A percentile compares a stretch with the other conserved stretches of the same genome.
Conservation (phyloP, 306 rosid species). For the Malus domestica region DNA sequence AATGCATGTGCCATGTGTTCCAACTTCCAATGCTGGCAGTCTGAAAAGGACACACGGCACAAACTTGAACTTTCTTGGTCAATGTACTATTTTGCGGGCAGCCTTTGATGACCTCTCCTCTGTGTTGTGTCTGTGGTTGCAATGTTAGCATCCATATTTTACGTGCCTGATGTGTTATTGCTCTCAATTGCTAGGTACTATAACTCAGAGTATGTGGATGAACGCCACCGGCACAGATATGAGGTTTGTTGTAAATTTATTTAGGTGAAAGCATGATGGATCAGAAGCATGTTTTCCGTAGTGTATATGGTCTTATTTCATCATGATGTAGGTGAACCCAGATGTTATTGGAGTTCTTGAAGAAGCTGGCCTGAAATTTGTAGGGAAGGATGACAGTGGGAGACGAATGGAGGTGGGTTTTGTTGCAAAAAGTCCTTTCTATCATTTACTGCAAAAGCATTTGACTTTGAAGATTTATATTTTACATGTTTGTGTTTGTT, state of each 20-base stretch:
- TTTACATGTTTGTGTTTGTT: not conserved
- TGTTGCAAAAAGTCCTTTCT: not conserved
- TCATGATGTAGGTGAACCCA: slow-evolving; percentile 71
- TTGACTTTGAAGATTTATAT: not conserved
- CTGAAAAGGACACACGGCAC: not conserved
- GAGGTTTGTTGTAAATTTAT: slow-evolving; percentile 50
- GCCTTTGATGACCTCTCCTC: not conserved
- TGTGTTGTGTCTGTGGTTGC: not conserved
- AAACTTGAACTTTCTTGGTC: not conserved
- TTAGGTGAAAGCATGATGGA: not conserved
- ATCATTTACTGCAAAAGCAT: not conserved
- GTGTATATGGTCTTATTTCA: slow-evolving; percentile 3
- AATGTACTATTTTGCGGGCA: not conserved
- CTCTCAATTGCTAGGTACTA: slow-evolving; percentile 52
- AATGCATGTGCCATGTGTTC: not conserved
- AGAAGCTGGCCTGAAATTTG: slow-evolving; percentile 84
- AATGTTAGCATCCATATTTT: slow-evolving; percentile 6
- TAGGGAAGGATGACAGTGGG: slow-evolving; percentile 88
- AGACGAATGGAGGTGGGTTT: slow-evolving; percentile 92
- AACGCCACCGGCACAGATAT: slow-evolving; percentile 94
- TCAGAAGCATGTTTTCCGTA: slow-evolving; percentile 1
- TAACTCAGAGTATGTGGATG: slow-evolving; percentile 77
- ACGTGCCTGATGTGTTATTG: slow-evolving; percentile 9
- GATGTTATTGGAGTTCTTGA: slow-evolving; percentile 63
- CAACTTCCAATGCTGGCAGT: not conserved